Conservation (phyloP, 2,329 filamentous ascomycete species). For the Alternaria infectoria region DNA sequence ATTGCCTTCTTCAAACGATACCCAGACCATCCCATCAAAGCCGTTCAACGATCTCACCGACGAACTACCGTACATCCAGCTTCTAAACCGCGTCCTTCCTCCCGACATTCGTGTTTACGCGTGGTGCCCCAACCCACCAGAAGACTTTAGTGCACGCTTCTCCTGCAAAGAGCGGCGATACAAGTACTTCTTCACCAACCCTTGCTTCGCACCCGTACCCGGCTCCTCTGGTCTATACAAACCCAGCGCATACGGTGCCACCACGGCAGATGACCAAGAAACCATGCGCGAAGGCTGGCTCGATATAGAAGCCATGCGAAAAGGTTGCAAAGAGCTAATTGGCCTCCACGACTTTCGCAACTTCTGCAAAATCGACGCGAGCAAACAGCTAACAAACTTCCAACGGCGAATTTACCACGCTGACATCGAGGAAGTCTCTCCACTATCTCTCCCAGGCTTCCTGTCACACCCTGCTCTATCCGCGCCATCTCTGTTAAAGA, state of each 20-base stretch:
- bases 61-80: conserved; percentile 81
- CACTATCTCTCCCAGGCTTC: conserved; percentile 35
- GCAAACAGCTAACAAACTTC: conserved; percentile 88
- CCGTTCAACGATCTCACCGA: conserved; percentile 72
- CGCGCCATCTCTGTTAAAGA: not conserved
- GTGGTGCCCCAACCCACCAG: conserved; percentile 85
- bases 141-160: conserved; percentile 87
- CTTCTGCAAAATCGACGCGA: conserved; percentile 90
- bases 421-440: conserved; percentile 65
- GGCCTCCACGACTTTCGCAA: conserved; percentile 95
- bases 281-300: conserved; percentile 69
- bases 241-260: conserved; percentile 8
- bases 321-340: conserved; percentile 79
- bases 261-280: not conserved
- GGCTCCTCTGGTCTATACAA: conserved; percentile 57
- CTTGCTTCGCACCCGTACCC: conserved; percentile 76
- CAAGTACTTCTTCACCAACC: conserved; percentile 97
- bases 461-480: conserved; percentile 37
- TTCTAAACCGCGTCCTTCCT: conserved; percentile 87
- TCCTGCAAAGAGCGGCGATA: conserved; percentile 91
- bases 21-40: conserved; percentile 30
- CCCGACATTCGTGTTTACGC: conserved; percentile 88
- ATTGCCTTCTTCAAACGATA: conserved; percentile 6
- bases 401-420: conserved; percentile 78
- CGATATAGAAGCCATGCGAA: conserved; percentile 84